Conservation (phyloP, 1,284 basidiomycete species). For the Melampsora larici-populina region DNA sequence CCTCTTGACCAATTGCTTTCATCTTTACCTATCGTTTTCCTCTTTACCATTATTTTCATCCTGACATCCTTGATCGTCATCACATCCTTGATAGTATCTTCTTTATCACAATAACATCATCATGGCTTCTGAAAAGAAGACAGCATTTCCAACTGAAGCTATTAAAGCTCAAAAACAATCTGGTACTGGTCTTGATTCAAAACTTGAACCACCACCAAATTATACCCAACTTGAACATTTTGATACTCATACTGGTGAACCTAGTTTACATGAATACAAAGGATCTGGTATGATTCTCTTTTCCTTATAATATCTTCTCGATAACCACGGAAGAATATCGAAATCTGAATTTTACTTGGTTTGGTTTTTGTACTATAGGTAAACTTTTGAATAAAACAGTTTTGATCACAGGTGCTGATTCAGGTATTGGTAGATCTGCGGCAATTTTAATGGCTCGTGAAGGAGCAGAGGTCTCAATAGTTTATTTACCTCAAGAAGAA, state of each 20-base stretch:
- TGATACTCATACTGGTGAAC: slow-evolving; percentile 62
- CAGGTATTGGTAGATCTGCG: slow-evolving; percentile 64
- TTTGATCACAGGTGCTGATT: slow-evolving; percentile 62
- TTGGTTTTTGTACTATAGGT: slow-evolving; percentile 51
- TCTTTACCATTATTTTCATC: no score
- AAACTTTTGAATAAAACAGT: slow-evolving; percentile 63
- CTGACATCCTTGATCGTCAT: no score
- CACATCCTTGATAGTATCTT: no score
- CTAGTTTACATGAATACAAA: slow-evolving; percentile 60
- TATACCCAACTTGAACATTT: slow-evolving; percentile 61
- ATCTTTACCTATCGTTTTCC: no score
- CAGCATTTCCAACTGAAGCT: slow-evolving; percentile 30
- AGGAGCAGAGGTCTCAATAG: slow-evolving; percentile 65
- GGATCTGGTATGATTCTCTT: slow-evolving; percentile 46
- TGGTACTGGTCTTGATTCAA: slow-evolving; percentile 20
- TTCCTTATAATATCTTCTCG: slow-evolving; percentile 33
- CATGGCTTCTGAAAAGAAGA: neutral
- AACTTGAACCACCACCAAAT: slow-evolving; percentile 57
- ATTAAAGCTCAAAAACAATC: slow-evolving; percentile 34
- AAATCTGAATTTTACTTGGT: slow-evolving; percentile 30
- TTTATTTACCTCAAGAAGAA: slow-evolving; percentile 64
- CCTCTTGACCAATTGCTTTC: no score
- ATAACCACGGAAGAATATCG: slow-evolving; percentile 47
- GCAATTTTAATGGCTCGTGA: slow-evolving; percentile 65
- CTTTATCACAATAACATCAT: no score